phyloP scores from a whole-genome alignment of 2,329 filamentous ascomycete species.

The Colletotrichum godetiae region DNA sequence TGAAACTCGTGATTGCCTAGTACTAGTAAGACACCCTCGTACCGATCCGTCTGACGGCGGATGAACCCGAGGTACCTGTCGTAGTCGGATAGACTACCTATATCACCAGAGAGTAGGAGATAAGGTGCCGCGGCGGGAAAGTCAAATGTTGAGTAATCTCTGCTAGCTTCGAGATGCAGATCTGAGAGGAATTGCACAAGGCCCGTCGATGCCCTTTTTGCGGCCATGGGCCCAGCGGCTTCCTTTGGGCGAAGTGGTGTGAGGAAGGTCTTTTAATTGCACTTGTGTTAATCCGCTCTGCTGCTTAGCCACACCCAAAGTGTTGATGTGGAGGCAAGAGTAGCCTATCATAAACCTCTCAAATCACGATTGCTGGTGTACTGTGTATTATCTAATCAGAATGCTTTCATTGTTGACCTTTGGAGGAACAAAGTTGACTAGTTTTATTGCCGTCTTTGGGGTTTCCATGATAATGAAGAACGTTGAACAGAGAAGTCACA shows the following conservation, averaged over 20 bases:
- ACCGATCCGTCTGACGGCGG: conserved; percentile 51
- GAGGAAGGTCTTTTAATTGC: neutral
- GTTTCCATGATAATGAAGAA: neutral
- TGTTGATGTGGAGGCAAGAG: neutral
- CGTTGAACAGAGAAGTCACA: neutral
- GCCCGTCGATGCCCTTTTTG: neutral
- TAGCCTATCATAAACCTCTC: neutral
- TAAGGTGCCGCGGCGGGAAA: conserved; percentile 53
- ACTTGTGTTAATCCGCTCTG: neutral
- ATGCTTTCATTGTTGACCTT: neutral
- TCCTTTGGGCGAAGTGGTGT: too few relatives aligned
- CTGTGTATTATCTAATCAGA: neutral
- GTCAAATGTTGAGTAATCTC: conserved; percentile 54
- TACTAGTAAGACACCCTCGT: conserved; percentile 57
- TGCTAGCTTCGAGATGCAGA: conserved; percentile 59
- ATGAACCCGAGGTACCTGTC: conserved; percentile 58
- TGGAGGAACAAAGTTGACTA: neutral
- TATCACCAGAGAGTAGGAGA: conserved; percentile 61
- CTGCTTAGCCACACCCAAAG: neutral
- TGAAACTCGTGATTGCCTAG: conserved; percentile 68
- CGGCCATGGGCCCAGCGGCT: neutral
- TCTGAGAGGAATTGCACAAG: conserved; percentile 60
- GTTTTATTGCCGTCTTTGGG: neutral
- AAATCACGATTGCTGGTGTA: neutral
- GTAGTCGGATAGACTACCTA: conserved; percentile 61